Conservation (phyloP, 2,329 filamentous ascomycete species). For the Xylaria sp. region DNA sequence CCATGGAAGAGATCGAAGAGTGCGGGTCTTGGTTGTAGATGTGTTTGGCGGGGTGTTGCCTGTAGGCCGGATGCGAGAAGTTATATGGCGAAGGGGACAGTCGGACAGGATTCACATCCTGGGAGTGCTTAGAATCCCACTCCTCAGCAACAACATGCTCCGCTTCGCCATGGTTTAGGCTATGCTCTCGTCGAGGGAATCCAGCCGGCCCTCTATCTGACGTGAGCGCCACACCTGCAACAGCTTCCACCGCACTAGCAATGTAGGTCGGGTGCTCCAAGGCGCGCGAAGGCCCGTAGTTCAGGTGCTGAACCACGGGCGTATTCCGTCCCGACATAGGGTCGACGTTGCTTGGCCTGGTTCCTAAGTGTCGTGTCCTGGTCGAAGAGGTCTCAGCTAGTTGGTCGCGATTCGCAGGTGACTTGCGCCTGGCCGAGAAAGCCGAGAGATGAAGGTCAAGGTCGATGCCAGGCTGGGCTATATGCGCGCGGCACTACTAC, state of each 20-base stretch:
- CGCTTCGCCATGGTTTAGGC: slow-evolving; percentile 26
- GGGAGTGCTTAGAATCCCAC: slow-evolving; percentile 26
- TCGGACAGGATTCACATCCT: slow-evolving; percentile 17
- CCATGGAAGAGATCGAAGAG: slow-evolving; percentile 13
- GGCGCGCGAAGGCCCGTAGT: slow-evolving; percentile 10
- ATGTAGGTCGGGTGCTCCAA: slow-evolving; percentile 13
- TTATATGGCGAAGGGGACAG: slow-evolving; percentile 17
- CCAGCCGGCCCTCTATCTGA: slow-evolving; percentile 21
- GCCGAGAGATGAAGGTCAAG: not conserved
- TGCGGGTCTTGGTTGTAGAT: slow-evolving; percentile 16
- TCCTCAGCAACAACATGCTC: slow-evolving; percentile 23
- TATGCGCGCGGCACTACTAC: not conserved
- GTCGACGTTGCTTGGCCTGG: not conserved
- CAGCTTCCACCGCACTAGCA: slow-evolving; percentile 18
- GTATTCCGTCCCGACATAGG: slow-evolving; percentile 13
- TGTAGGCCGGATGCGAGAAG: slow-evolving; percentile 16
- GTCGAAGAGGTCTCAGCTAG: not conserved
- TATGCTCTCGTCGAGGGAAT: slow-evolving; percentile 28
- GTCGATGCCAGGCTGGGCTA: not conserved
- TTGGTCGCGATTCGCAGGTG: not conserved
- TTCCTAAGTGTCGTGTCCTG: not conserved
- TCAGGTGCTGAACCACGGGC: slow-evolving; percentile 8
- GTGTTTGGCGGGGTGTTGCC: slow-evolving; percentile 8
- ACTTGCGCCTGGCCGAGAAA: not conserved
- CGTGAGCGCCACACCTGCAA: slow-evolving; percentile 19